phyloP scores from a whole-genome alignment of 2,329 filamentous ascomycete genomes.

The Pestalotiopsis sp. region DNA sequence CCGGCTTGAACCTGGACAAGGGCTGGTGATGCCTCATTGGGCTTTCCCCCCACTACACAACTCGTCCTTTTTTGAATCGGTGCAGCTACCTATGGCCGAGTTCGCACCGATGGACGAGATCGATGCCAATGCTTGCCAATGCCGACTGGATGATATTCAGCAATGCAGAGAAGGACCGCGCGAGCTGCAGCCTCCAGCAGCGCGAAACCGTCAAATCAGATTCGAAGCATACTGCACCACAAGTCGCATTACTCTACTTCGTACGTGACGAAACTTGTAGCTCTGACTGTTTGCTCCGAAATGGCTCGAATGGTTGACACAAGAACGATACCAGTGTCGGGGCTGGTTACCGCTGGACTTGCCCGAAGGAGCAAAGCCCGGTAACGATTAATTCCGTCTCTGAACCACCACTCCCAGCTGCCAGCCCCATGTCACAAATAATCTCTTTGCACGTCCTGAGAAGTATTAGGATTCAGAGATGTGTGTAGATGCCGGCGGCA shows the following conservation, averaged over 20 bases:
- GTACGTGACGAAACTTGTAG: background rate
- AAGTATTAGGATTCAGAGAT: background rate
- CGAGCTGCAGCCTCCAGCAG: background rate
- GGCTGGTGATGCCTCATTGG: background rate
- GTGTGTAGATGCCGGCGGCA: background rate
- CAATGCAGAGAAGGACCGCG: too few relatives aligned
- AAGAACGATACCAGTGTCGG: background rate
- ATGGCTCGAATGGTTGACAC: background rate
- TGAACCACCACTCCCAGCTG: background rate
- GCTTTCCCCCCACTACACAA: background rate
- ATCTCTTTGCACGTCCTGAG: background rate
- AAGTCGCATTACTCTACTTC: too few relatives aligned
- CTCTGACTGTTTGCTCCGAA: background rate
- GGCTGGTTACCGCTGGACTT: background rate
- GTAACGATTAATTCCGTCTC: background rate
- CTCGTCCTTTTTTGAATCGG: background rate
- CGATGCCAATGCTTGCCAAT: background rate
- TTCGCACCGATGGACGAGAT: constrained; percentile 10
- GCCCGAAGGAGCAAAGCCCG: background rate
- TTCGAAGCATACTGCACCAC: too few relatives aligned
- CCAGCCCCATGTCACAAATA: background rate
- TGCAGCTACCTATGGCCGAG: constrained; percentile 9
- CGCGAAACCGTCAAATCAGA: too few relatives aligned
- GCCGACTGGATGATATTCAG: too few relatives aligned
- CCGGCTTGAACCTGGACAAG: background rate